Evolutionary conservation across 73 alveolate genomes (phyloP), one percentile per base, ranked within the genome.

Genomic region (Paraurostyla sp.): DNA sequence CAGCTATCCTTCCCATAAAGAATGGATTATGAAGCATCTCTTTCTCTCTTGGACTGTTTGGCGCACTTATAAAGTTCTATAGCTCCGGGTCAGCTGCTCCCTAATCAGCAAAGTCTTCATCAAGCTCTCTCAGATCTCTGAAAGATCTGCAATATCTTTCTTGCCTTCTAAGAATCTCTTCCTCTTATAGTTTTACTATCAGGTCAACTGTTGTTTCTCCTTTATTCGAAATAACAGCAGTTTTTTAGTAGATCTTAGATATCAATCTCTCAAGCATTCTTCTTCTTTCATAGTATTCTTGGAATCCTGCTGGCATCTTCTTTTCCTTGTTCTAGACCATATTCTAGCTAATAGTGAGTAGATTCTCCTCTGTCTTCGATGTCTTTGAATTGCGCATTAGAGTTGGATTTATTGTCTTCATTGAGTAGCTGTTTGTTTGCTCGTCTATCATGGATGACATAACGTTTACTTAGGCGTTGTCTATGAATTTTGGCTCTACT

Each of bases 1-100:
- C 89, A 29, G 0, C 73, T 30, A 50, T 57, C 49, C 83, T 89
- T 33, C 83, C 94, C 33, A 60, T 9, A 59, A 89, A 89, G 35
- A 80, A 46, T 15, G 94, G 94, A 62, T 89, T 89, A 29, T 81
- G 58, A 35, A 51, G 80, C 92, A 91, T 57, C 27, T 80, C 82
- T 36, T 59, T 56, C 50, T 76, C 91, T 43, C 89, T 71, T 25
- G 87, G 89, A 35, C 89, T 78, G 1, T 33, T 60, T 51, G 89
- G 89, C 3, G 76, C 89, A 29, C 65, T 29, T 0, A 78, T 78
- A 42, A 78, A 78, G 43, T 78, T 78, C 59, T 78, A 27, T 27
- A 73, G 49, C 30, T 73, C 87, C 0, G 87, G 87, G 38, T 73
- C 87, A 11, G 62, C 71, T 9, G 68, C 87, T 73, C 57, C 87